These are phyloP conservation scores for Saccharomycopsis schoenii DNA, from an alignment of 805 yeast genomes.

Conservation along the genomic window DNA sequence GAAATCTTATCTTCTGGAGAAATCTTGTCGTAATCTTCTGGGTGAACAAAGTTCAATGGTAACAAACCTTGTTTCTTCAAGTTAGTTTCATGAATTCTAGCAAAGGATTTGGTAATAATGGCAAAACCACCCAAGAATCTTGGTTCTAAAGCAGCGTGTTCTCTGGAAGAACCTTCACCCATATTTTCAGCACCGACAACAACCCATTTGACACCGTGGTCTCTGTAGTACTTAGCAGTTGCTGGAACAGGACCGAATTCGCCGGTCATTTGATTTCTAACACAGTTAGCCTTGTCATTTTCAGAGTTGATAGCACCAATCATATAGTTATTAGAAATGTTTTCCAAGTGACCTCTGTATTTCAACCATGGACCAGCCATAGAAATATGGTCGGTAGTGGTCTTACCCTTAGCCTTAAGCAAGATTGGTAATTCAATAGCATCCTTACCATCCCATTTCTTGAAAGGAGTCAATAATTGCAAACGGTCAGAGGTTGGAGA, in stretches of 20 bases:
- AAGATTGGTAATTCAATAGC: conserved; percentile 82
- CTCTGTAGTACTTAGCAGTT: conserved; percentile 91
- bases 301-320: conserved; percentile 98
- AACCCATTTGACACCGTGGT: conserved; percentile 88
- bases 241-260: conserved; percentile 93
- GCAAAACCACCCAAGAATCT: conserved; percentile 98
- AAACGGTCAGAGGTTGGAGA: conserved; percentile 92
- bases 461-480: conserved; percentile 88
- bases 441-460: conserved; percentile 95
- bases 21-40: conserved; percentile 88
- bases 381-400: conserved; percentile 98
- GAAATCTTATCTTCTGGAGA: conserved; percentile 85
- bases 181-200: conserved; percentile 97
- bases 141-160: conserved; percentile 99
- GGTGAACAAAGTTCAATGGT: conserved; percentile 88
- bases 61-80: conserved; percentile 98
- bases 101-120: conserved; percentile 94
- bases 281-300: conserved; percentile 87
- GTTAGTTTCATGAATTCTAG: conserved; percentile 98
- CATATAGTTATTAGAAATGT: conserved; percentile 98
- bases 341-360: conserved; percentile 99
- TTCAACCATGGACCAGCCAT: conserved; percentile 99
- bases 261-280: conserved; percentile 87
- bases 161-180: conserved; percentile 99
- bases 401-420: conserved; percentile 94